These are phyloP conservation scores for Phytophthora pinifolia DNA, from an alignment of 352 stramenopile genomes.

Conservation along the genomic window DNA sequence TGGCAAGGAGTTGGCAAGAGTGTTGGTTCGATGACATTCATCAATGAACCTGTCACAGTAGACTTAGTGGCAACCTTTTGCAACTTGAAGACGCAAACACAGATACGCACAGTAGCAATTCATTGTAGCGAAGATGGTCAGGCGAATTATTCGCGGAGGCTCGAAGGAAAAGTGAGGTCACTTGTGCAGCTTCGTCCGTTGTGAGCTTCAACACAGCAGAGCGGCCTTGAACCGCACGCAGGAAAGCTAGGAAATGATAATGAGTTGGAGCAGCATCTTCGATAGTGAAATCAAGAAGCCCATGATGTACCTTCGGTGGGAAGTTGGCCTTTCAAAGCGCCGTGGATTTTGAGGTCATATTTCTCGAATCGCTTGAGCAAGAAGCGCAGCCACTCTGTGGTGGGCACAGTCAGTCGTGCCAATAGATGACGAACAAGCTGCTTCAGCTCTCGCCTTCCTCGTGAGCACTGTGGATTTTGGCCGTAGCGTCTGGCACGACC, in stretches of 20 bases:
- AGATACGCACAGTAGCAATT: slow-evolving; percentile 36
- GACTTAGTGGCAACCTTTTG: not conserved
- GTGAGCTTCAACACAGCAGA: slow-evolving; percentile 34
- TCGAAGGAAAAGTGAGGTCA: slow-evolving; percentile 38
- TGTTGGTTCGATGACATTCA: slow-evolving; percentile 12
- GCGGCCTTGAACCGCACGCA: slow-evolving; percentile 33
- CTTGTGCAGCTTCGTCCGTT: slow-evolving; percentile 34
- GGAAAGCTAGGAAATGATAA: slow-evolving; percentile 25
- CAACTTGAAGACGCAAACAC: not conserved
- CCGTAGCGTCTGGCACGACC: slow-evolving; percentile 41
- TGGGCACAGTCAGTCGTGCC: slow-evolving; percentile 8
- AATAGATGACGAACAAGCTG: slow-evolving; percentile 27
- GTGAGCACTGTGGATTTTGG: slow-evolving; percentile 42
- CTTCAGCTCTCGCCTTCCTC: slow-evolving; percentile 46
- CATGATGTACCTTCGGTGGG: slow-evolving; percentile 30
- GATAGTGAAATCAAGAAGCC: no score
- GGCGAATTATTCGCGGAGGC: slow-evolving; percentile 29
- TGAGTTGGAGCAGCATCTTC: no score
- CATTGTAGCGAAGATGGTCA: slow-evolving; percentile 31
- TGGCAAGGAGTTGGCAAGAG: not conserved
- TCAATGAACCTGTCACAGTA: slow-evolving; percentile 18
- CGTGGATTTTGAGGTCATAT: slow-evolving; percentile 42
- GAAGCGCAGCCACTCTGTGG: slow-evolving; percentile 30
- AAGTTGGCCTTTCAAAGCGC: slow-evolving; percentile 24
- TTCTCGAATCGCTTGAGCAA: slow-evolving; percentile 39